Evolutionary conservation across 2,329 filamentous ascomycete genomes (phyloP).

Genomic region (Sporothrix dimorphospora): DNA sequence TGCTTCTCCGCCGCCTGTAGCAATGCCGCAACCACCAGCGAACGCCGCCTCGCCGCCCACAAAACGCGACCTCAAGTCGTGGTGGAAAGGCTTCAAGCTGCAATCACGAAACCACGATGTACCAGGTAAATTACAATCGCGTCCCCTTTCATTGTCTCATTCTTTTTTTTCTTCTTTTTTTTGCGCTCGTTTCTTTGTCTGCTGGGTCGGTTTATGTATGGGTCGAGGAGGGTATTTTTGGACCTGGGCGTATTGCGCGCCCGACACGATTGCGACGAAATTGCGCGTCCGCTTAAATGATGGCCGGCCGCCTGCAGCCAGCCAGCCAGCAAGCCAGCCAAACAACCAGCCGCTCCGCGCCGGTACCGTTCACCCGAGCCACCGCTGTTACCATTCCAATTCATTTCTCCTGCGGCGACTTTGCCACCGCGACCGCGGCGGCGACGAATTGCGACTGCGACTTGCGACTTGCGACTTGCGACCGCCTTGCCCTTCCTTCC

Average conservation of each 20-base stretch:
- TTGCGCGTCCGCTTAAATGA: slow-evolving; percentile 20
- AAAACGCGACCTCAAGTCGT: slow-evolving; percentile 87
- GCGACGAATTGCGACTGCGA: neutral
- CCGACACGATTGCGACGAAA: slow-evolving; percentile 12
- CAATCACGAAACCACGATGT: slow-evolving; percentile 58
- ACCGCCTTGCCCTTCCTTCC: neutral
- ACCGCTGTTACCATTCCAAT: neutral
- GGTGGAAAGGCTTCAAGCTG: slow-evolving; percentile 96
- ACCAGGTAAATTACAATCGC: slow-evolving; percentile 32
- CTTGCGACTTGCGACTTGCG: neutral
- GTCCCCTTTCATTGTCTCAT: neutral
- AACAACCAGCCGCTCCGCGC: neutral
- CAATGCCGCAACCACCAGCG: slow-evolving; percentile 35
- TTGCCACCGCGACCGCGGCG: neutral
- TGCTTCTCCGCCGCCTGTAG: slow-evolving; percentile 37
- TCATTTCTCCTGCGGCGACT: neutral
- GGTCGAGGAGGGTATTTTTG: neutral
- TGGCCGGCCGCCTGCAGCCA: neutral
- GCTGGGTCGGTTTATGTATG: neutral
- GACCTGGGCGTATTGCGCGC: neutral
- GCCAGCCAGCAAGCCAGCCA: neutral
- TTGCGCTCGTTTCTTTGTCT: neutral
- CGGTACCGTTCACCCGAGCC: neutral
- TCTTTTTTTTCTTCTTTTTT: neutral
- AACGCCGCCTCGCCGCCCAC: slow-evolving; percentile 71